Base-by-base conservation (phyloP, 164 flowering plant species). In the Kalanchoe fedtschenkoi region DNA sequence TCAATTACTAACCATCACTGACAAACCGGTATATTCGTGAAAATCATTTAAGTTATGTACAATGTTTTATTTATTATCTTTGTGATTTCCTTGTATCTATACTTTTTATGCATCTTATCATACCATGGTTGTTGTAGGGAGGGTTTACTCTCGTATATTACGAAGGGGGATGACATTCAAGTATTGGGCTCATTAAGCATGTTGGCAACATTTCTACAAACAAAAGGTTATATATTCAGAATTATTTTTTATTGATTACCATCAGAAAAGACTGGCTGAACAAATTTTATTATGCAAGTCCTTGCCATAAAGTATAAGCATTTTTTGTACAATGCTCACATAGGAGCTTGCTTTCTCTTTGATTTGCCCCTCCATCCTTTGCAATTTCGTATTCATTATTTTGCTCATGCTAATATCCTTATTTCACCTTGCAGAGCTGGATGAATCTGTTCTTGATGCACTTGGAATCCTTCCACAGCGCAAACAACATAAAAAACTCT, bases 381-480 rank as follows among this genome's bases (percentile, higher is more conserved):
- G n/a, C n/a, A n/a, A n/a, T 32, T 21, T 38, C 17, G 68, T 46
- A 26, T 7, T n/a, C 22, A 0, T 47, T 29, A 44, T 62, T 55
- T 63, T 53, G 34, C 32, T 7, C 35, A 62, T 35, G 57, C 0
- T 29, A 39, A 53, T 6, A 75, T 68, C 55, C 30, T 8, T 24
- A 10, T 22, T 47, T 0, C 26, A 22, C 55, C 9, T 24, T 47
- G 30, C 71, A 95, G 99, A 95, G 72, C 74, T 95, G 66, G 99
- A 91, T 61, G 99, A 95, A 60, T 81, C 93, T 63, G 82, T 89
- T 89, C 81, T 95, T 32, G 99, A 95, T 77, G 96, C 88, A 47
- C 85, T 91, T 71, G 99, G 99, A 64, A 90, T 95, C 71, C 99
- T 95, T 72, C 97, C 99, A 32, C 92, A 83, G 63, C 83, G 99